Evolutionary conservation across 192 early-diverging fungal species (phyloP).

Genomic region (Coemansia erecta): DNA sequence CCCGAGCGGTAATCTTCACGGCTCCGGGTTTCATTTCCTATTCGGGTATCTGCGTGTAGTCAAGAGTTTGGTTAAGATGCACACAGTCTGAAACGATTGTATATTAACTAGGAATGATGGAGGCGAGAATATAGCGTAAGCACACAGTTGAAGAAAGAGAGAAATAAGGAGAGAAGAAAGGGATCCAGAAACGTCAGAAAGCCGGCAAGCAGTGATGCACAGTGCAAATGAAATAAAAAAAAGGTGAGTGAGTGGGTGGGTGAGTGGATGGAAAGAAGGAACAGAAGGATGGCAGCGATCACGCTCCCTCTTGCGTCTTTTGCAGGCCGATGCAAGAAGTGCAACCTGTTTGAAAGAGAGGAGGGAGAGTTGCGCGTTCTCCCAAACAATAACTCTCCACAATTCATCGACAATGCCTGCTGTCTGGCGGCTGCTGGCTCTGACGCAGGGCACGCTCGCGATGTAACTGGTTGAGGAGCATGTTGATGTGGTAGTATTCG

Average conservation of each 20-base stretch:
- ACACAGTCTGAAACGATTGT: neutral
- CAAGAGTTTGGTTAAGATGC: neutral
- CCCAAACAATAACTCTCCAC: neutral
- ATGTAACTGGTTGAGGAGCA: constrained; percentile 42
- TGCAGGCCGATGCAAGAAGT: constrained; percentile 1
- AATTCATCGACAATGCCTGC: neutral
- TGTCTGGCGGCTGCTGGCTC: constrained; percentile 7
- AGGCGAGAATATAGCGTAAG: neutral
- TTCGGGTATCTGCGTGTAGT: constrained; percentile 2
- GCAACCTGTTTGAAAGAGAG: neutral
- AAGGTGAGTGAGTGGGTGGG: neutral
- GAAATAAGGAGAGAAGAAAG: no score
- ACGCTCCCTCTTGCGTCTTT: neutral
- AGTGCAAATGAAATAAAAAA: neutral
- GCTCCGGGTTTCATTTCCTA: constrained; percentile 10
- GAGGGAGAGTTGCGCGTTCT: neutral
- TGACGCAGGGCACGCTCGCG: constrained; percentile 34
- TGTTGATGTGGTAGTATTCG: constrained; percentile 47
- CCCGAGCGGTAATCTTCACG: constrained; percentile 1
- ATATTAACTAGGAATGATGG: neutral
- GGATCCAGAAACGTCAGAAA: neutral
- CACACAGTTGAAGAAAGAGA: neutral
- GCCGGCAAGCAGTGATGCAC: neutral
- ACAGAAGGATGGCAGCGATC: neutral
- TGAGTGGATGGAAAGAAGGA: neutral